Evolutionary conservation across 2,329 filamentous ascomycete species (phyloP), one percentile per base, ranked within the genome.

Genomic region (Cercospora zeina): DNA sequence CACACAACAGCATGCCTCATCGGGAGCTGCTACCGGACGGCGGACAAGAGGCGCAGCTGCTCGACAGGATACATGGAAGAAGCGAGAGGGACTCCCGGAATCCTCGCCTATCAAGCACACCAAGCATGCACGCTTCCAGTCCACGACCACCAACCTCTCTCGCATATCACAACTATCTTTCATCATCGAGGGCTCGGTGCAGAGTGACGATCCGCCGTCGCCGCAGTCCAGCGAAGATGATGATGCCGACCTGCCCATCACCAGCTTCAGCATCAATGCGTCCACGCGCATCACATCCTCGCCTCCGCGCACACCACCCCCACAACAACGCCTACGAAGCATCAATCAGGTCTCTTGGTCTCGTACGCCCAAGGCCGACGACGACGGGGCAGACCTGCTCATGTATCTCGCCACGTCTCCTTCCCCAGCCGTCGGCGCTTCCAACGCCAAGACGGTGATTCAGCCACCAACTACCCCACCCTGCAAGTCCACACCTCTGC

Each of bases 341-440:
- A 65, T 77, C 71, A 62, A 78, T 63, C 70, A 78, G 69, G 67
- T 77, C 67, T 69, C 75, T 10, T 74, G 69, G 75, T 72, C 70
- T 75, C 77, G 80, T 56, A 80, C 78, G 51, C 82, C 84, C 24
- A 88, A 88, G 73, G 77, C 81, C 1, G 88, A 87, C 63, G 88
- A 95, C 72, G 90, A 96, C 72, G 93, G 91, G 31, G 89, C 89
- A 5, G 92, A 91, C 71, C 88, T 96, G 1, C 72, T 96, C 4
- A 91, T 95, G 50, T 97, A 93, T 75, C 85, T 97, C 14, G 93
- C 93, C 54, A 91, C 91, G 56, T 97, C 93, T 6, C 95, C 95
- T 0, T 96, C 92, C 0, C 91, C 92, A 0, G 91, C 90, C 51
- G 86, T 65, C 21, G 61, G 61, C 45, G 55, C 60, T 58, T 59